Evolutionary conservation across 495 filamentous ascomycete species (phyloP).

Genomic region (Neurospora discreta): DNA sequence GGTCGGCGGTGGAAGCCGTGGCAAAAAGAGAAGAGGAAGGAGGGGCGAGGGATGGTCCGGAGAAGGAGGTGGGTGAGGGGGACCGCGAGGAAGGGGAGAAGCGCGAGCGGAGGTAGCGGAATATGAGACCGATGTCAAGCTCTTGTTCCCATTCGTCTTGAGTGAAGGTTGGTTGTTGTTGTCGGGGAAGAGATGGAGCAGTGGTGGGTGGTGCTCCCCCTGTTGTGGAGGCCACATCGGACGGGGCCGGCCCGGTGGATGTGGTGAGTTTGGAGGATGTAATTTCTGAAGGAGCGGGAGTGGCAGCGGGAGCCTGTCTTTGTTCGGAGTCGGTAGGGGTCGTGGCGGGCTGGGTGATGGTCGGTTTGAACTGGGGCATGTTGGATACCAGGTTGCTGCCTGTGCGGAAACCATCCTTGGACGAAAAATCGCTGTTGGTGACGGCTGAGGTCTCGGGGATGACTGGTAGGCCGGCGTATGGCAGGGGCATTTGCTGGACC

Average conservation of each 20-base stretch:
- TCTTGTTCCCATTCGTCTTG: constrained; percentile 83
- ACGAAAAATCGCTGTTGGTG: constrained; percentile 5
- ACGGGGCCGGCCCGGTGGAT: neutral
- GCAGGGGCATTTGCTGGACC: constrained; percentile 39
- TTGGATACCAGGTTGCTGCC: constrained; percentile 9
- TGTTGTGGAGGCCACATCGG: neutral
- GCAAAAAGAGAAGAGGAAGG: constrained; percentile 21
- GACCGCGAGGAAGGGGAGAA: constrained; percentile 37
- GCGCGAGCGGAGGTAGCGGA: constrained; percentile 69
- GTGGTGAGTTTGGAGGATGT: neutral
- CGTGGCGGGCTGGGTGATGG: constrained; percentile 24
- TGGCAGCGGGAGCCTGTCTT: neutral
- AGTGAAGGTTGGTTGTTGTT: constrained; percentile 22
- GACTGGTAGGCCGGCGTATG: constrained; percentile 43
- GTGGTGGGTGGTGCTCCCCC: neutral
- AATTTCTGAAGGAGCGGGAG: neutral
- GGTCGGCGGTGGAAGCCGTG: constrained; percentile 46
- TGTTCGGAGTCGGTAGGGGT: neutral
- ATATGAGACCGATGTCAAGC: constrained; percentile 77
- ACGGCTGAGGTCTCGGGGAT: constrained; percentile 38
- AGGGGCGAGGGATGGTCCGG: constrained; percentile 16
- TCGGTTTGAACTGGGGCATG: constrained; percentile 40
- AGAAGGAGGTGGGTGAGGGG: constrained; percentile 27
- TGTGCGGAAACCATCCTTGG: neutral
- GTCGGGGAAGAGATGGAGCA: neutral